A percentile compares a stretch with the other conserved stretches of the same genome.
Conservation (phyloP, 331 rosid genomes). For the Pyracantha coccinea region DNA sequence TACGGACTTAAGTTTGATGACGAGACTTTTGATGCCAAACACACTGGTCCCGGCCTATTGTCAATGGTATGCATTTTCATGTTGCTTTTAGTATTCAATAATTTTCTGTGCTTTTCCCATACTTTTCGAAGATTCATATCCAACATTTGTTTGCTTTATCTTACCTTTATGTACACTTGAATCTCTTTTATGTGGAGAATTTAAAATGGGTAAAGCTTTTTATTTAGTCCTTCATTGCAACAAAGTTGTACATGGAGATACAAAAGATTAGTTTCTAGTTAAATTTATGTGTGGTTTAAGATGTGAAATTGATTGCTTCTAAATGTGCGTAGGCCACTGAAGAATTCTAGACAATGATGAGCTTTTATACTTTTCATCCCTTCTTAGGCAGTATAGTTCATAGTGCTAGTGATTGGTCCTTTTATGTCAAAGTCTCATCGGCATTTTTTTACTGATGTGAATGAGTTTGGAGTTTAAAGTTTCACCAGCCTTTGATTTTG, state of each 20-base stretch:
- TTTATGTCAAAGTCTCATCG: neutral
- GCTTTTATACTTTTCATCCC: neutral
- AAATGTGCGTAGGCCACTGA: neutral
- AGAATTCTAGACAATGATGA: neutral
- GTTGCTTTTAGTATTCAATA: neutral
- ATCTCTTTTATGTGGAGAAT: neutral
- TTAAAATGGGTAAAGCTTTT: neutral
- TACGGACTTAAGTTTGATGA: slow-evolving; percentile 87
- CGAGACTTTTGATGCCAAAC: slow-evolving; percentile 84
- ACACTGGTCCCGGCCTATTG: slow-evolving; percentile 93
- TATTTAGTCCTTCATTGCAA: neutral
- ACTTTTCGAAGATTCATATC: neutral
- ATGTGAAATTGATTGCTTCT: neutral
- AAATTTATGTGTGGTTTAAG: neutral
- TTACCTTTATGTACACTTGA: neutral
- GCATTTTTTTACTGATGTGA: neutral
- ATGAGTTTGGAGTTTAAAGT: neutral
- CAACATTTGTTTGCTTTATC: neutral
- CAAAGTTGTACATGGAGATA: neutral
- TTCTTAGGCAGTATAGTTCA: neutral
- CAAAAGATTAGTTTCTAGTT: neutral
- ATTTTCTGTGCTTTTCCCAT: neutral
- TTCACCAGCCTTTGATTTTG: neutral
- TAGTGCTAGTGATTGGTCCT: neutral
- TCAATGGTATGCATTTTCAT: slow-evolving; percentile 60